Evolutionary conservation across 139 green algal genomes (phyloP).

Genomic region (Deuterostichococcus epilithicus): DNA sequence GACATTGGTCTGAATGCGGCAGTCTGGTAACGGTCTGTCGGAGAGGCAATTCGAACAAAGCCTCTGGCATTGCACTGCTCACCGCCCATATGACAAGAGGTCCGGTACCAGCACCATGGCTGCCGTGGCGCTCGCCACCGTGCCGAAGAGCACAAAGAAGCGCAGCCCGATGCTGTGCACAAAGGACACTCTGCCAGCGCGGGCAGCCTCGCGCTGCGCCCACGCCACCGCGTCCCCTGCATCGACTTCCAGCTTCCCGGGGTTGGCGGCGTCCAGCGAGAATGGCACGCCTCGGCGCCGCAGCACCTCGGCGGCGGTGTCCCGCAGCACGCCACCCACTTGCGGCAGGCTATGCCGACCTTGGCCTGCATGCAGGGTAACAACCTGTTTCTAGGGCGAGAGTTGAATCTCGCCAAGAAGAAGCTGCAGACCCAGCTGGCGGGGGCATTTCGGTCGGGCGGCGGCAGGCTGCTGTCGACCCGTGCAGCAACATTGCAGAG

Average conservation of each 20-base stretch:
- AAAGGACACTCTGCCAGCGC: neutral
- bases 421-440: too few relatives aligned
- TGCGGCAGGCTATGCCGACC: neutral
- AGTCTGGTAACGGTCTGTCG: too few relatives aligned
- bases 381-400: too few relatives aligned
- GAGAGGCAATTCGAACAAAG: neutral
- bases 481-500: too few relatives aligned
- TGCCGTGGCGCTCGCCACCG: neutral
- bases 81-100: neutral
- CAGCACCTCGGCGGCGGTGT: neutral
- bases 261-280: neutral
- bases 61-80: neutral
- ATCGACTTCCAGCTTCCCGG: neutral
- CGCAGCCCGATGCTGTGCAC: neutral
- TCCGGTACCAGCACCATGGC: neutral
- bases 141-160: neutral
- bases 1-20: too few relatives aligned
- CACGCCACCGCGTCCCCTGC: neutral
- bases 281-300: neutral
- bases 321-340: neutral
- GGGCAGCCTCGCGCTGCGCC: too few relatives aligned
- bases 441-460: too few relatives aligned
- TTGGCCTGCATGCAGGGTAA: neutral
- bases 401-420: too few relatives aligned
- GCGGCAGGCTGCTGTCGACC: too few relatives aligned